phyloP scores from a whole-genome alignment of 306 rosid species.

The Argentina anserina region DNA sequence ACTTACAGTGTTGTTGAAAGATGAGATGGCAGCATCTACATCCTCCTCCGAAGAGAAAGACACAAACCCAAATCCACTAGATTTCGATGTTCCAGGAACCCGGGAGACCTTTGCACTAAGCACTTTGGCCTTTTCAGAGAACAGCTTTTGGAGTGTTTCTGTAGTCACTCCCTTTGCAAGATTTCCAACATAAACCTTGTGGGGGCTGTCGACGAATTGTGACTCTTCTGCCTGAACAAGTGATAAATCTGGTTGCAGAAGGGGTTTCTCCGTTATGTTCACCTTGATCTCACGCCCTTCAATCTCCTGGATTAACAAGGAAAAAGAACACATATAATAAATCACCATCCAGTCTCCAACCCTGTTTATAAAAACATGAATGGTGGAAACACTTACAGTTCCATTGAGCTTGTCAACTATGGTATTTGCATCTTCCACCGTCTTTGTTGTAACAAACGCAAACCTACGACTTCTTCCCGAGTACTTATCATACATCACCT shows the following conservation, averaged over 20 bases:
- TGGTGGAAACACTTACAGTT: slow-evolving; percentile 56
- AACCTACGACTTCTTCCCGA: slow-evolving; percentile 91
- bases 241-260: slow-evolving; percentile 37
- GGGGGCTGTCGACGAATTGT: slow-evolving; percentile 71
- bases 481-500: slow-evolving; percentile 96
- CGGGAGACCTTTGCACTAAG: slow-evolving; percentile 91
- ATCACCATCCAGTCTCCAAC: not conserved
- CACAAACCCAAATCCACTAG: slow-evolving; percentile 84
- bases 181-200: slow-evolving; percentile 95
- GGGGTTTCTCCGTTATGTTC: slow-evolving; percentile 82
- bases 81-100: slow-evolving; percentile 86
- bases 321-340: slow-evolving; percentile 5
- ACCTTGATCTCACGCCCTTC: slow-evolving; percentile 83
- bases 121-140: slow-evolving; percentile 71
- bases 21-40: slow-evolving; percentile 73
- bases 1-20: slow-evolving; percentile 83
- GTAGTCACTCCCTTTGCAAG: slow-evolving; percentile 74
- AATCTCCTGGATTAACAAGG: slow-evolving; percentile 52
- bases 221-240: slow-evolving; percentile 64
- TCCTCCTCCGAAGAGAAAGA: slow-evolving; percentile 83
- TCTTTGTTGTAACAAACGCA: slow-evolving; percentile 75
- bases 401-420: slow-evolving; percentile 81
- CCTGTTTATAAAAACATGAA: not conserved
- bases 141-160: slow-evolving; percentile 55
- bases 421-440: slow-evolving; percentile 79